A percentile compares a stretch with the other conserved stretches of the same genome.
These are phyloP conservation scores for Trichoderma erinaceum DNA, from an alignment of 495 filamentous ascomycete genomes.

Conservation along the genomic window DNA sequence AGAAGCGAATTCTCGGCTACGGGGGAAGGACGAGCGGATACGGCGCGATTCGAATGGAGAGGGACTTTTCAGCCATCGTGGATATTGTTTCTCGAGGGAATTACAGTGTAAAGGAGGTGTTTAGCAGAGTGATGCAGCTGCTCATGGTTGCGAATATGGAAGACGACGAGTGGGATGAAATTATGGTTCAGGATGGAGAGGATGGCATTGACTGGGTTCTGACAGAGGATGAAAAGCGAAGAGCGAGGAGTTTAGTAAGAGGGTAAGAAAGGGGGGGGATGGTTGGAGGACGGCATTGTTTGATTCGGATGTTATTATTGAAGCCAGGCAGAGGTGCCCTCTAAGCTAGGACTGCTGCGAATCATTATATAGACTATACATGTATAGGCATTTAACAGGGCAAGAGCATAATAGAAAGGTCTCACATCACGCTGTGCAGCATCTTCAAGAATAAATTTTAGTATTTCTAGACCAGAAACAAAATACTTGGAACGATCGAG, in stretches of 20 bases:
- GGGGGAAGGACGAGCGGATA: slow-evolving; percentile 73
- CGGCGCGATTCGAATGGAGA: slow-evolving; percentile 80
- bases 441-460: no score
- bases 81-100: slow-evolving; percentile 66
- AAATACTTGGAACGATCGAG: no score
- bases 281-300: not conserved
- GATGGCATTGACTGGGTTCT: slow-evolving; percentile 50
- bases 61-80: slow-evolving; percentile 78
- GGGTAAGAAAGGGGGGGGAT: not conserved
- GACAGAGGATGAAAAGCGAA: slow-evolving; percentile 47
- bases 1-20: slow-evolving; percentile 87
- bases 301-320: not conserved
- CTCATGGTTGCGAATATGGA: slow-evolving; percentile 92
- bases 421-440: no score
- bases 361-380: not conserved
- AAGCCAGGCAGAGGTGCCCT: not conserved
- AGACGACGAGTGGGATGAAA: slow-evolving; percentile 92
- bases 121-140: slow-evolving; percentile 76
- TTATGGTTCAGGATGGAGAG: slow-evolving; percentile 31
- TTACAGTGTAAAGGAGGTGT: slow-evolving; percentile 75
- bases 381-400: no score
- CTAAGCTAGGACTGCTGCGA: not conserved
- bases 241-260: slow-evolving; percentile 45
- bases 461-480: no score
- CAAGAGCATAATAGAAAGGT: no score